phyloP scores from a whole-genome alignment of 176 grass and related monocot genomes.

The Musa acuminata region DNA sequence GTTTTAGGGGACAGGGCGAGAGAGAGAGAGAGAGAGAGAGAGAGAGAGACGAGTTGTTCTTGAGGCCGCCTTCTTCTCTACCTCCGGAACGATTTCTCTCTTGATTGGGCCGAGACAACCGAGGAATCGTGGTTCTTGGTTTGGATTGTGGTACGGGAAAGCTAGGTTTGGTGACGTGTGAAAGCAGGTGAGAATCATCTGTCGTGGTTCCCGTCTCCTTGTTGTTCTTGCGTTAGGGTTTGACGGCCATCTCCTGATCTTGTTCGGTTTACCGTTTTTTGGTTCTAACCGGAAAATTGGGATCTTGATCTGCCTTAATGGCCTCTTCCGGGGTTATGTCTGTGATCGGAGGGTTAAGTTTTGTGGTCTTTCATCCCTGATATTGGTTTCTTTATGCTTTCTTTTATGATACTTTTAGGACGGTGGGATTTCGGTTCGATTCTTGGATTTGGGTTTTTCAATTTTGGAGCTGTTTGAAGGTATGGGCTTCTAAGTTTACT shows the following conservation, averaged over 20 bases:
- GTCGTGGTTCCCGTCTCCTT: background rate
- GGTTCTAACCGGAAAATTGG: background rate
- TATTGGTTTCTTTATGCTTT: background rate
- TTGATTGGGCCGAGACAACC: background rate
- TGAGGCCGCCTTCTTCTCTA: background rate
- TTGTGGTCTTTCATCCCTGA: background rate
- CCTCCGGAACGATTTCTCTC: background rate
- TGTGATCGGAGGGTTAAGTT: background rate
- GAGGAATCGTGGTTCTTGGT: background rate
- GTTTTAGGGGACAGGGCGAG: constrained; percentile 7
- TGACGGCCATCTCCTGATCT: background rate
- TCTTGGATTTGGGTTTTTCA: background rate
- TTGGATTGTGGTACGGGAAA: background rate
- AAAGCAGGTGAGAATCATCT: background rate
- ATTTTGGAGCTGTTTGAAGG: background rate
- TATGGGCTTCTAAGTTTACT: background rate
- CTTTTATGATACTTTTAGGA: background rate
- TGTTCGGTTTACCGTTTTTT: background rate
- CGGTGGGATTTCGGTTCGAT: background rate
- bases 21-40: too few relatives aligned
- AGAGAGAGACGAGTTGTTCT: background rate
- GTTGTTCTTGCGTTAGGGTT: background rate
- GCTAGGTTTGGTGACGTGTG: background rate
- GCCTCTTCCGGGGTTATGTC: background rate
- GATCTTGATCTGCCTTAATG: background rate